These are phyloP conservation scores for Mycosphaerella sp. DNA, from an alignment of 2,329 filamentous ascomycete genomes.

Conservation along the genomic window DNA sequence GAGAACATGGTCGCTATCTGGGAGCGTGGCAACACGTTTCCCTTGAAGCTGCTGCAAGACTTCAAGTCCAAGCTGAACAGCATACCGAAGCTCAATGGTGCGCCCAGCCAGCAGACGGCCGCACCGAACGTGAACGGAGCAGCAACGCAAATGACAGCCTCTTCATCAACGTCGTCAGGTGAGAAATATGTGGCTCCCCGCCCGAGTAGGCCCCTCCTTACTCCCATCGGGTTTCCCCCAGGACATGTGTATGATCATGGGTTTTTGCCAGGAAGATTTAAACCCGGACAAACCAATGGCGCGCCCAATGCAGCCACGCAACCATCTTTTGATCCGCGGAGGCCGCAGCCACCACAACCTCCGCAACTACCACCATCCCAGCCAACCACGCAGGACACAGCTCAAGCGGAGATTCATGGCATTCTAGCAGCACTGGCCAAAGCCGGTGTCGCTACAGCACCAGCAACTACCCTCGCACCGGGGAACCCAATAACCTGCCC, in stretches of 20 bases:
- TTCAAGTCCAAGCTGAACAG: constrained; percentile 62
- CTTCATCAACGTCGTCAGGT: constrained; percentile 11
- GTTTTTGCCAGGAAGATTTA: constrained; percentile 20
- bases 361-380: constrained; percentile 1
- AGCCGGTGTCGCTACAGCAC: constrained; percentile 22
- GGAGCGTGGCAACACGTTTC: constrained; percentile 93
- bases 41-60: constrained; percentile 65
- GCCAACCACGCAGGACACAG: constrained; percentile 17
- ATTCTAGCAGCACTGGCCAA: constrained; percentile 33
- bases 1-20: constrained; percentile 94
- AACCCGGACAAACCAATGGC: constrained; percentile 16
- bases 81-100: constrained; percentile 16
- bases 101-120: constrained; percentile 11
- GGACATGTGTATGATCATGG: constrained; percentile 30
- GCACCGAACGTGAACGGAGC: constrained; percentile 5
- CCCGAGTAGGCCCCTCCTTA: constrained; percentile 26
- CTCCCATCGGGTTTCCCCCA: constrained; percentile 30
- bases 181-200: constrained; percentile 30
- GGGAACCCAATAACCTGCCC: no score
- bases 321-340: constrained; percentile 9
- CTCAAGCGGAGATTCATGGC: constrained; percentile 31
- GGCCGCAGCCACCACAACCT: constrained; percentile 9
- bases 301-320: constrained; percentile 7
- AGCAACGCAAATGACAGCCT: background rate
- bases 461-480: constrained; percentile 10